Percentiles rank a stretch among this genome's conserved stretches.
Evolutionary conservation across 2,329 filamentous ascomycete species (phyloP).

Genomic region (Fusarium ambrosium): DNA sequence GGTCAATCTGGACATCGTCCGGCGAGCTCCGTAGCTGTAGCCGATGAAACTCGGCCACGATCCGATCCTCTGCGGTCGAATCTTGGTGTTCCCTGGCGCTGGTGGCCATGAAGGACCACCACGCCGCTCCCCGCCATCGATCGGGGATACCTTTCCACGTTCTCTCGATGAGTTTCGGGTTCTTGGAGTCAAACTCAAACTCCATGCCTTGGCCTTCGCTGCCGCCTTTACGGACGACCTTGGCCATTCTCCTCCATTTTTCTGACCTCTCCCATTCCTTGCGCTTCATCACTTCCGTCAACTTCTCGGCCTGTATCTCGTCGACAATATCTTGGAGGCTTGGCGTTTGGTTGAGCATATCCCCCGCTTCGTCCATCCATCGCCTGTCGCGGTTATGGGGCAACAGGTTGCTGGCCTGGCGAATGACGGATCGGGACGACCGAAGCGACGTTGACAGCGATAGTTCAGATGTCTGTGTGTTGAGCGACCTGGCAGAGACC

Average conservation of each 20-base stretch:
- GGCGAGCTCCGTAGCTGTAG: constrained; percentile 81
- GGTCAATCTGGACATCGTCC: constrained; percentile 96
- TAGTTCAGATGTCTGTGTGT: constrained; percentile 68
- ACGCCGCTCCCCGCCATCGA: constrained; percentile 91
- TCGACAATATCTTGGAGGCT: constrained; percentile 69
- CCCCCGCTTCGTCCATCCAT: constrained; percentile 75
- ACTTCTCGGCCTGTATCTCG: constrained; percentile 66
- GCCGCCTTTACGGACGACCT: constrained; percentile 64
- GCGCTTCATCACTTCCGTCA: constrained; percentile 68
- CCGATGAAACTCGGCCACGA: constrained; percentile 79
- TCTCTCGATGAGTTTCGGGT: constrained; percentile 87
- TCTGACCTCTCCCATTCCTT: constrained; percentile 74
- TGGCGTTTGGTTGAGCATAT: constrained; percentile 73
- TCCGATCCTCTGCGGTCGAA: constrained; percentile 75
- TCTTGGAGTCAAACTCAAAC: constrained; percentile 82
- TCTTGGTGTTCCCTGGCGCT: constrained; percentile 76
- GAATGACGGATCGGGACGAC: constrained; percentile 68
- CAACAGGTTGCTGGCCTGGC: constrained; percentile 70
- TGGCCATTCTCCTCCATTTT: constrained; percentile 78
- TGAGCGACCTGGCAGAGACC: constrained; percentile 69
- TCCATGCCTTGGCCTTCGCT: constrained; percentile 69
- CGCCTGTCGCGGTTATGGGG: constrained; percentile 72
- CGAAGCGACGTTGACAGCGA: constrained; percentile 64
- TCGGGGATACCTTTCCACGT: constrained; percentile 99
- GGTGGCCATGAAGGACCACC: constrained; percentile 90